Evolutionary conservation across 176 grass and related monocot species (phyloP).

Genomic region (Guadua angustifolia): DNA sequence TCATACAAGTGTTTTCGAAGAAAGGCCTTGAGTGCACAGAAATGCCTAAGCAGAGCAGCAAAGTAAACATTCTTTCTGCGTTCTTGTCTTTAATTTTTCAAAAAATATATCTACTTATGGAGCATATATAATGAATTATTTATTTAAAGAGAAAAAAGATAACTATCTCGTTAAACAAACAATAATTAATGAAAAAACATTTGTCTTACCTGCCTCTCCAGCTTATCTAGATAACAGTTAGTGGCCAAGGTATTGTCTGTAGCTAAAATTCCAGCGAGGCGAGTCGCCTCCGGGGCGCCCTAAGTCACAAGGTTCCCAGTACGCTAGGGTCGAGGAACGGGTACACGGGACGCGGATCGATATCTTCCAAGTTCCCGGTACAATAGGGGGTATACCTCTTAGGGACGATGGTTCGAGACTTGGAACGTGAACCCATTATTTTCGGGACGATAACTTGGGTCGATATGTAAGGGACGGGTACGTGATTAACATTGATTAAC

Average conservation of each 20-base stretch:
- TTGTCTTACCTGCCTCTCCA: conserved; percentile 62
- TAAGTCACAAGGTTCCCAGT: no score
- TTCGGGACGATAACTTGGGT: no score
- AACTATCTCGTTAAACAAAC: background rate
- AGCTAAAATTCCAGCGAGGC: conserved; percentile 59
- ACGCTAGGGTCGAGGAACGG: no score
- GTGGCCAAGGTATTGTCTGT: conserved; percentile 34
- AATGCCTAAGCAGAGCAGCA: background rate
- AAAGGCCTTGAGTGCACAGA: conserved; percentile 14
- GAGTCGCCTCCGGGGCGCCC: no score
- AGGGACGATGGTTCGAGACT: no score
- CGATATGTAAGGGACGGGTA: no score
- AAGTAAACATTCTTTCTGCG: background rate
- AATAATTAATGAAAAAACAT: background rate
- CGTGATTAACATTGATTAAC: no score
- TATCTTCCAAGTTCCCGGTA: no score
- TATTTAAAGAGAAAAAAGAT: background rate
- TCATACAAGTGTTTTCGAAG: conserved; percentile 1
- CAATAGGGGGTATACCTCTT: no score
- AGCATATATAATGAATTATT: background rate
- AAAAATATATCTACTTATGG: background rate
- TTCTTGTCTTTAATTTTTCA: background rate
- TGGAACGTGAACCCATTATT: no score
- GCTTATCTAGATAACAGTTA: conserved; percentile 56
- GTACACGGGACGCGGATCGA: no score